A percentile compares a stretch with the other conserved stretches of the same genome.
Conservation (phyloP, 2,329 filamentous ascomycete genomes). For the Sporothrix pallida region DNA sequence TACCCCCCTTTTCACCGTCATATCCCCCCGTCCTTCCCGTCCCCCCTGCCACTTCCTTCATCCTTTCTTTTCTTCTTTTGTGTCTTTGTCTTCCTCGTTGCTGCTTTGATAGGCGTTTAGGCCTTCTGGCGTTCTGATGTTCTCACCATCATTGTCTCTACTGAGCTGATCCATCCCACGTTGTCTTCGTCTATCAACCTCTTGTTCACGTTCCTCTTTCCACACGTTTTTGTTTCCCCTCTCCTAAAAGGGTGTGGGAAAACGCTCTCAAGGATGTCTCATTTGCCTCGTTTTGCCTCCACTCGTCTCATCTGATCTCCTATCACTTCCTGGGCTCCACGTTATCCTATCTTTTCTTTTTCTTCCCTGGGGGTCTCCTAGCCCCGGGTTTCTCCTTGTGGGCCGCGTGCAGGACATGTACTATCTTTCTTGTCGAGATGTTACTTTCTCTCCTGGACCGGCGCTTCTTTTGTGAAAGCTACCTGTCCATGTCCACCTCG, state of each 20-base stretch:
- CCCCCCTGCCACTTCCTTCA: background rate
- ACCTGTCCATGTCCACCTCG: too few relatives aligned
- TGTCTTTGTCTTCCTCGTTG: background rate
- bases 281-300: conserved; percentile 5
- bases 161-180: background rate
- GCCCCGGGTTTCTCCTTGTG: background rate
- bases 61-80: background rate
- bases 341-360: background rate
- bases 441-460: background rate
- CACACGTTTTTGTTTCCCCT: background rate
- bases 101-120: too few relatives aligned
- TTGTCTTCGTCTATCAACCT: conserved; percentile 1
- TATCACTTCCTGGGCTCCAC: background rate
- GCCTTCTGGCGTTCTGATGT: background rate
- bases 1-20: conserved; percentile 3
- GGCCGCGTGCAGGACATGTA: background rate
- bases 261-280: conserved; percentile 20
- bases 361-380: too few relatives aligned
- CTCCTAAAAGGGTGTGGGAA: background rate
- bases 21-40: background rate
- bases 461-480: background rate
- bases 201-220: background rate
- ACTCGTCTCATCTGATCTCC: conserved; percentile 11
- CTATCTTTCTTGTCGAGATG: too few relatives aligned
- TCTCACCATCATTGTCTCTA: background rate